A percentile compares a stretch with the other conserved stretches of the same genome.
Evolutionary conservation across 2,329 filamentous ascomycete genomes (phyloP).

Genomic region (Exserohilum rostratum): DNA sequence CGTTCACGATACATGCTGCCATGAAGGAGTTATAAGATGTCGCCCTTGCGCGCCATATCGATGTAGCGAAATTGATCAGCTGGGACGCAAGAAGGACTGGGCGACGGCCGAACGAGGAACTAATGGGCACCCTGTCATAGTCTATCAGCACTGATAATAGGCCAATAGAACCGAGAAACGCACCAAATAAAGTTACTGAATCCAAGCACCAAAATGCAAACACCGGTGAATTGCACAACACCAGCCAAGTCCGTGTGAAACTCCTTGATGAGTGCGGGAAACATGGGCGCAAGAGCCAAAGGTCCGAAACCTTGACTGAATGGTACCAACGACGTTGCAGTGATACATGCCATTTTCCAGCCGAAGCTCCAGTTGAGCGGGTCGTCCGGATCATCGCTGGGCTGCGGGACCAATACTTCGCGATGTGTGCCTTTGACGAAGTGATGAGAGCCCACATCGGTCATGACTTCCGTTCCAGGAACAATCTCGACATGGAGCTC

Average conservation of each 20-base stretch:
- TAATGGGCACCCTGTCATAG: constrained; percentile 58
- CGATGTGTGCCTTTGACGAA: constrained; percentile 61
- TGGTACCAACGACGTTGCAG: constrained; percentile 53
- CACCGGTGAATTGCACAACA: constrained; percentile 63
- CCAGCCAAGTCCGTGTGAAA: constrained; percentile 61
- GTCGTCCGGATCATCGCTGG: constrained; percentile 57
- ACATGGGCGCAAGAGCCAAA: constrained; percentile 64
- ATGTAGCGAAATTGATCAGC: constrained; percentile 59
- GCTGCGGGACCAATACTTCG: constrained; percentile 61
- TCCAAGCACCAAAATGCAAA: constrained; percentile 62
- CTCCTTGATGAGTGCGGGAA: constrained; percentile 61
- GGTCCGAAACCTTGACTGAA: constrained; percentile 64
- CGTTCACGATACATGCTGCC: constrained; percentile 67
- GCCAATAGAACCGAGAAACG: constrained; percentile 7
- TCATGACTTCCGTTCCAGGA: constrained; percentile 66
- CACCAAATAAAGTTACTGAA: constrained; percentile 67
- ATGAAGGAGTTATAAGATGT: constrained; percentile 67
- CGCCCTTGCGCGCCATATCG: constrained; percentile 65
- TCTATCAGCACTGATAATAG: not conserved
- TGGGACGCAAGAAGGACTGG: constrained; percentile 61
- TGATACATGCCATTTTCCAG: constrained; percentile 58
- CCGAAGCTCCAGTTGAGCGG: constrained; percentile 60
- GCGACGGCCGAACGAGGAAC: constrained; percentile 61
- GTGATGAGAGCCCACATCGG: constrained; percentile 66
- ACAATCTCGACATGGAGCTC: constrained; percentile 62